These are phyloP conservation scores for Plantago rigida DNA, from an alignment of 305 asterid species.

Conservation along the genomic window DNA sequence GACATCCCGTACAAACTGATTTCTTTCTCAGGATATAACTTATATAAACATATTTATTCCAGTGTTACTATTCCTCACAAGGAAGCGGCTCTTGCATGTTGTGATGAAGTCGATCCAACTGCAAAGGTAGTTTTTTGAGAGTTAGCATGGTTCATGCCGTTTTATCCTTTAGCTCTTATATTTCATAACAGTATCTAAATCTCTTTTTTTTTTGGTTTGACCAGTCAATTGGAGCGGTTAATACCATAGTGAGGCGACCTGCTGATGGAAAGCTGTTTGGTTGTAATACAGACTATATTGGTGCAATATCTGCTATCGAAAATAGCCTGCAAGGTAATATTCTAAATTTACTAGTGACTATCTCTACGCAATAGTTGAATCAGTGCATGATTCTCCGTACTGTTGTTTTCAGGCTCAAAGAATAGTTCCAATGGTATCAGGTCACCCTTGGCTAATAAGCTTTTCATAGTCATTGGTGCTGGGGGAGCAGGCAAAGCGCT, in stretches of 20 bases:
- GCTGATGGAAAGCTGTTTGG: slow-evolving; percentile 76
- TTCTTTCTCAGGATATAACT: not conserved
- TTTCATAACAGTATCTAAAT: slow-evolving; percentile 14
- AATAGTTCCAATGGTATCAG: slow-evolving; percentile 24
- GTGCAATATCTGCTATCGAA: slow-evolving; percentile 91
- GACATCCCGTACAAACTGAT: not conserved
- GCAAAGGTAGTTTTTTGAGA: slow-evolving; percentile 59
- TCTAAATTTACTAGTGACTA: slow-evolving; percentile 10
- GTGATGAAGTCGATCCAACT: slow-evolving; percentile 76
- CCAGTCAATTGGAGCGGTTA: slow-evolving; percentile 86
- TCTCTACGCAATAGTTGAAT: slow-evolving; percentile 13
- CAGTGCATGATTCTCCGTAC: slow-evolving; percentile 21
- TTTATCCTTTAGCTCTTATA: slow-evolving; percentile 5
- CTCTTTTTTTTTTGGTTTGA: slow-evolving; percentile 17
- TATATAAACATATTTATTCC: slow-evolving; percentile 27
- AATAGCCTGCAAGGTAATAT: slow-evolving; percentile 59
- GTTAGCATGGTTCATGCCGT: not conserved
- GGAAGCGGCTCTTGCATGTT: slow-evolving; percentile 59
- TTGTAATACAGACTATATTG: slow-evolving; percentile 81
- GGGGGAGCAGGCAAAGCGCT: slow-evolving; percentile 97
- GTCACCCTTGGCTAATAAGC: slow-evolving; percentile 71
- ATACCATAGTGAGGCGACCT: slow-evolving; percentile 55
- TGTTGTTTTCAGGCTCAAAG: slow-evolving; percentile 34
- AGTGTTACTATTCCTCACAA: slow-evolving; percentile 95
- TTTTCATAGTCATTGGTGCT: slow-evolving; percentile 84